Evolutionary conservation across 2,329 filamentous ascomycete species (phyloP), one percentile per base, ranked within the genome.

Genomic region (Paecilomyces formosus): DNA sequence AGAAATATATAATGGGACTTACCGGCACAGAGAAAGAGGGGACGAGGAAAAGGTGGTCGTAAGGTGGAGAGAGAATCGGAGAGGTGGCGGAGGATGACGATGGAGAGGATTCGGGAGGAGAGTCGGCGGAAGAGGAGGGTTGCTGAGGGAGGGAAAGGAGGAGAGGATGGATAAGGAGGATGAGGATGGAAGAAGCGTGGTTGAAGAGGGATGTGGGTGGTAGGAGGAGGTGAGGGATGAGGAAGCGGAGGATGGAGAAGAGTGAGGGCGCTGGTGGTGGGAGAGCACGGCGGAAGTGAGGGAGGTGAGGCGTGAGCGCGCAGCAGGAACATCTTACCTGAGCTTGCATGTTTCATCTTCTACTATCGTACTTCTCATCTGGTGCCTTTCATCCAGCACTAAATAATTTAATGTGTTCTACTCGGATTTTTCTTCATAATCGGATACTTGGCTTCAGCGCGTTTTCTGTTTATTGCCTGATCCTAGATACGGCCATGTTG

Each of bases 61-160:
- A 54, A 30, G 24, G 28, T 64, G 60, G 62, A 63, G 60, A 58
- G 60, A 58, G 55, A 53, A 54, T 57, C 57, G 58, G 57, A 57
- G 60, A 62, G 57, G 62, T 60, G 60, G 62, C 57, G 61, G 52
- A 62, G 65, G 68, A 67, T 59, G 58, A 58, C 54, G 62, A 60
- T 58, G 58, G 62, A 57, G 55, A 55, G 53, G 33, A 18, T 45
- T 56, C 55, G 59, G 22, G 56, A 31, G 60, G 33, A 57, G 55
- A 35, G 50, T 55, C 53, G 53, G 45, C 49, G 53, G 31, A 33
- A 53, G 33, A 31, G 45, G 22, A 45, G 39, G 39, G 39, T 21
- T 22, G 55, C 49, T 7, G 55, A 57, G 55, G 53, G 54, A 54
- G 39, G 58, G 55, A 33, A 60, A 55, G 33, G 59, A 55, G 59